Conservation (phyloP, 73 alveolate genomes). For the Tetrahymena thermophila region DNA sequence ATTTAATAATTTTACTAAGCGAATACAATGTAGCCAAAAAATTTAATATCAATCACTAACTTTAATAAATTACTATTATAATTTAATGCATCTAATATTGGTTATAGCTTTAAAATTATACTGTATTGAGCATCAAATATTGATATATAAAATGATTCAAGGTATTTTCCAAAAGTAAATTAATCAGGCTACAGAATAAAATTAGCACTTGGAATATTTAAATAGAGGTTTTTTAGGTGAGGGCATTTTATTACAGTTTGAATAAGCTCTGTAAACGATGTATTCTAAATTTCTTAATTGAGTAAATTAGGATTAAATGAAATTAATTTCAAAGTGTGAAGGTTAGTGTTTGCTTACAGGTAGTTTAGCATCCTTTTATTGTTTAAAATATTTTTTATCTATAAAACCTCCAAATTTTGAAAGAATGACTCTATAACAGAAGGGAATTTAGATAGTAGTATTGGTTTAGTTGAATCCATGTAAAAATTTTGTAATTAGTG, state of each 20-base stretch:
- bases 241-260: not conserved
- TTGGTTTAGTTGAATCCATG: not conserved
- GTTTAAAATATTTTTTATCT: not conserved
- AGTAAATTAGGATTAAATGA: not conserved
- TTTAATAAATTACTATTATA: not conserved
- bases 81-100: not conserved
- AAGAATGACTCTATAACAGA: not conserved
- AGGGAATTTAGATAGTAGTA: not conserved
- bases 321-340: not conserved
- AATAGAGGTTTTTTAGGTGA: not conserved
- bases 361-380: not conserved
- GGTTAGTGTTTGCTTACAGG: not conserved
- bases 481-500: not conserved
- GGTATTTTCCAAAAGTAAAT: not conserved
- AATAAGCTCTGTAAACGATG: not conserved
- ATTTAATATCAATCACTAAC: not conserved
- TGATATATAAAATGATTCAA: not conserved
- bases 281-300: not conserved
- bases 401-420: not conserved
- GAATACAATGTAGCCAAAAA: not conserved
- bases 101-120: not conserved
- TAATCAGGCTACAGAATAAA: not conserved
- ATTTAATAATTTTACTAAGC: not conserved
- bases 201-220: not conserved
- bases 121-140: not conserved